Conservation (phyloP, 1,284 basidiomycete species). For the Tylopilus sp. region DNA sequence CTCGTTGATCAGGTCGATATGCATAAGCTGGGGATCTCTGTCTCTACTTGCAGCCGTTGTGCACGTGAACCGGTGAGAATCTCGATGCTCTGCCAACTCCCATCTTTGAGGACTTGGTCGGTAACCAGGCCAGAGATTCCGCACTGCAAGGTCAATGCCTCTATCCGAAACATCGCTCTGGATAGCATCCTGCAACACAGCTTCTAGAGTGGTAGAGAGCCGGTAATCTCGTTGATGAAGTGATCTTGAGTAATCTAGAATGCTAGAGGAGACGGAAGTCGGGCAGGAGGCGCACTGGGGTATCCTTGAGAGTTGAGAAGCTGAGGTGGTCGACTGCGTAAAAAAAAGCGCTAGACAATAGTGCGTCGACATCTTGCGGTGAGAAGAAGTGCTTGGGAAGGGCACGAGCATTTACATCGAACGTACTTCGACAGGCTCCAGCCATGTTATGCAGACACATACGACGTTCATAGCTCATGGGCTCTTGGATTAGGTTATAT, state of each 20-base stretch:
- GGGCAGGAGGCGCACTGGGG: not conserved
- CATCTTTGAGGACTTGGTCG: not conserved
- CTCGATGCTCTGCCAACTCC: not conserved
- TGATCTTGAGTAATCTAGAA: not conserved
- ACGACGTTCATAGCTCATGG: slow-evolving; percentile 35
- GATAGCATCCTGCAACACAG: slow-evolving; percentile 38
- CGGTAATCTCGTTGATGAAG: not conserved
- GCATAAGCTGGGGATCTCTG: not conserved
- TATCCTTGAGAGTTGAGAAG: no score
- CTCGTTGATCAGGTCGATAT: not conserved
- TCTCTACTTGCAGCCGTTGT: not conserved
- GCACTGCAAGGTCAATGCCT: slow-evolving; percentile 8
- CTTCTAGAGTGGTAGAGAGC: not conserved
- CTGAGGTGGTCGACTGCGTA: not conserved
- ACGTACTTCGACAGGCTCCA: slow-evolving; percentile 52
- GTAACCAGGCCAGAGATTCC: slow-evolving; percentile 4
- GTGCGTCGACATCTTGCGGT: not conserved
- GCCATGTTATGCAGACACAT: slow-evolving; percentile 45
- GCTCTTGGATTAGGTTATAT: slow-evolving; percentile 29
- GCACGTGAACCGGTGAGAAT: slow-evolving; percentile 8
- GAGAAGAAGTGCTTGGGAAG: not conserved
- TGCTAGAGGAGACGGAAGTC: not conserved
- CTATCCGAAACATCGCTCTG: not conserved
- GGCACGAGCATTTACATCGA: slow-evolving; percentile 40
- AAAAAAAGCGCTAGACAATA: not conserved